Base-by-base conservation (phyloP, 78 protist species). In the Emiliania huxleyi region DNA sequence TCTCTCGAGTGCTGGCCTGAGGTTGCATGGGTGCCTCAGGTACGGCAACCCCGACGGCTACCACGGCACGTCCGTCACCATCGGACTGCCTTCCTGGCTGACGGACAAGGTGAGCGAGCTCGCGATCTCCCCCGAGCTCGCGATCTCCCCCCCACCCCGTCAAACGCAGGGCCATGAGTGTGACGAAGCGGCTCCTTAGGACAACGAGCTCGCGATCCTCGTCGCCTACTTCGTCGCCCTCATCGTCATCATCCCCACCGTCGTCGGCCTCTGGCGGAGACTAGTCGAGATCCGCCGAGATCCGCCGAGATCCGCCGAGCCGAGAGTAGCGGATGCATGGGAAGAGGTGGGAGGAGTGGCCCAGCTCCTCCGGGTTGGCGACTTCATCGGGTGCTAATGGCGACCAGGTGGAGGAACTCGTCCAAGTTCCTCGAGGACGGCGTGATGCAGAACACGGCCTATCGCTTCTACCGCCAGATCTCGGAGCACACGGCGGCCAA, bases 41-140 rank as follows among this genome's bases (percentile, higher is more conserved):
- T 87, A 87, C 43, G 96, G 96, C 83, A 92, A 94, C 90, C 94
- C 94, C 25, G 94, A 92, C 90, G 94, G 94, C 44, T 92, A 92
- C 90, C 94, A 92, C 45, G 94, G 94, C 90, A 79, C 94, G 1
- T 84, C 90, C 43, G 94, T 92, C 35, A 92, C 94, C 25, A 71
- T 92, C 15, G 94, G 94, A 12, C 38, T 92, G 49, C 94, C 94
- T 1, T 81, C 94, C 37, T 85, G 37, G 45, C 71, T 92, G 38
- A 92, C 94, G 18, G 21, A 55, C 90, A 71, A 92, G 79, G 90
- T 42, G 26, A 91, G 62, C 56, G 93, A 91, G 62, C 37, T 91
- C 44, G 43, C 15, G 19, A 75, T 92, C 89, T 11, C 23, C 55
- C 11, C 23, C 55, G 23, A 48, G 55, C 55, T 48, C 23, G 55